Evolutionary conservation across 2,329 filamentous ascomycete genomes (phyloP), one percentile per base, ranked within the genome.

Genomic region (Didymella glomerata): DNA sequence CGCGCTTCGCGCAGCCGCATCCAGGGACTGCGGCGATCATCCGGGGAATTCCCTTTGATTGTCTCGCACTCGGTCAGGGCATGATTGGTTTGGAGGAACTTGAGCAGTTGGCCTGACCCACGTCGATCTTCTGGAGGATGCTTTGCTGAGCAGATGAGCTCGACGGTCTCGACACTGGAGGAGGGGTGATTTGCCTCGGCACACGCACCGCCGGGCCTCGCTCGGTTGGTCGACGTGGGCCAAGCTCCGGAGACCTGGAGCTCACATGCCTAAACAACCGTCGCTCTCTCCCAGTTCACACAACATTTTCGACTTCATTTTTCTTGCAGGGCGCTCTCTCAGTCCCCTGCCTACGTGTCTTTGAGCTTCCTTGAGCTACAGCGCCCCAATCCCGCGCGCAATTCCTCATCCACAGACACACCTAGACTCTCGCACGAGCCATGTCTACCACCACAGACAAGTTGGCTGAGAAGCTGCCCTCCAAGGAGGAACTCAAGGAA

Each of bases 401-500:
- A 67, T 61, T 47, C 32, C 42, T 36, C 48, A 42, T 24, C 45
- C n/a, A 4, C 24, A 42, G 45, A 27, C 5, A 44, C 32, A 20
- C 56, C 38, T 48, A 36, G 16, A 53, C 32, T 36, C 28, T 14
- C 46, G 45, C 48, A 10, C 48, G 48, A 56, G 65, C 52, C 49
- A 75, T 74, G 71, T 61, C 71, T 28, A 63, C 61, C 50, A 66
- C 68, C 22, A 64, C 62, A 48, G 60, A 69, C 13, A 52, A 70
- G 45, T 65, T 68, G 52, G 57, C 66, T 32, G 72, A 75, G 48
- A 72, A 72, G 60, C 63, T 77, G 34, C 75, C 74, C 22, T 74
- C 68, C 6, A 66, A 60, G 16, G 78, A 80, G 49, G 81, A 85
- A 68, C 70, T 85, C 60, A 85, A 84, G 63, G 75, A 84, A 64